Percentiles rank a stretch among this genome's conserved stretches.
phyloP scores from a whole-genome alignment of 2,329 filamentous ascomycete species.

The Ophiocordyceps unilateralis region DNA sequence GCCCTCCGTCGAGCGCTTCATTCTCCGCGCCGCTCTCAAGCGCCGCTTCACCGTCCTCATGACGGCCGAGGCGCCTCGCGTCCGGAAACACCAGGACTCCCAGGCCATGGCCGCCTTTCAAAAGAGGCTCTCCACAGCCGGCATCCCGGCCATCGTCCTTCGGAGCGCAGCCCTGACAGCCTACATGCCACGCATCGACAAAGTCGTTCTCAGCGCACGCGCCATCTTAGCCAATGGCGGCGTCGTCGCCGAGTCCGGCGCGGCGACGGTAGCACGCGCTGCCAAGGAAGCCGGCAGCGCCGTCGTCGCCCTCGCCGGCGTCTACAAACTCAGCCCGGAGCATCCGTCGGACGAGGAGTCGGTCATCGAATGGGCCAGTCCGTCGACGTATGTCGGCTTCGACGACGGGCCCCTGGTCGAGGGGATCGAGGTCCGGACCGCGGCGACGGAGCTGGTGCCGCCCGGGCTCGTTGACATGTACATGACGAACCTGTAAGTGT shows the following conservation, averaged over 20 bases:
- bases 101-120: constrained; percentile 35
- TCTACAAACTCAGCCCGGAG: constrained; percentile 87
- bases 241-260: constrained; percentile 70
- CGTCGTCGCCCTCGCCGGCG: constrained; percentile 75
- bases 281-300: constrained; percentile 69
- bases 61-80: constrained; percentile 24
- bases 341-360: constrained; percentile 71
- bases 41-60: constrained; percentile 84
- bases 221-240: constrained; percentile 80
- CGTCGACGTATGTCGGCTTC: constrained; percentile 59
- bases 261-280: constrained; percentile 65
- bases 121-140: constrained; percentile 61
- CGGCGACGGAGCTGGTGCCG: constrained; percentile 67
- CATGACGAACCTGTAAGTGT: constrained; percentile 54
- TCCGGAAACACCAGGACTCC: too few species aligned
- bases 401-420: constrained; percentile 66
- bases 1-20: constrained; percentile 72
- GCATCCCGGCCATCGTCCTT: constrained; percentile 69
- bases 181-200: constrained; percentile 89
- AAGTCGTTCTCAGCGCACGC: constrained; percentile 80
- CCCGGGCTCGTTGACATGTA: constrained; percentile 63
- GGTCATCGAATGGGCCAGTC: constrained; percentile 73
- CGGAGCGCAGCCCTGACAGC: constrained; percentile 76
- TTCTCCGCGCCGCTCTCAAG: constrained; percentile 74
- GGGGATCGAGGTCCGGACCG: constrained; percentile 60